Evolutionary conservation across 2,329 filamentous ascomycete genomes (phyloP), one percentile per base, ranked within the genome.

Genomic region (Phialocephala sp.): DNA sequence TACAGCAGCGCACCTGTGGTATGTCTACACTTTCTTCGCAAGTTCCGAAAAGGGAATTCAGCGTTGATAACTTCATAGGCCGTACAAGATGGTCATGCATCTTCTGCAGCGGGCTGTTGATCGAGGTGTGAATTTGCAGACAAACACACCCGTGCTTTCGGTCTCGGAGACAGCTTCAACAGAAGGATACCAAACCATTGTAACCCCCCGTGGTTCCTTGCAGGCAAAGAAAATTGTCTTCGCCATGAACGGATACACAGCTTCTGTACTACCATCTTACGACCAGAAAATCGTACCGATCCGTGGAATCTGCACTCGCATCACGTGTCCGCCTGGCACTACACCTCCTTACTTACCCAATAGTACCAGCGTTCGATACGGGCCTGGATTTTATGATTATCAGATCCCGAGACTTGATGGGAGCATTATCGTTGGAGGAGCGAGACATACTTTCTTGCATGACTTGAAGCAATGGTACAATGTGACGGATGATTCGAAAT

Each of bases 181-280:
- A 20, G 72, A 75, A 11, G 72, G 73, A n/a, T 70, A 69, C 58
- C 86, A 84, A 78, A 79, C 74, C 1, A 75, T 87, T 1, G 73
- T 79, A 12, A 90, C 87, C 1, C 73, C 79, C 0, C 82, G 88
- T 24, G 89, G 88, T 11, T 72, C 66, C 0, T 82, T 89, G 58
- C 74, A 71, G 6, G 80, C 89, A 1, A 79, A 78, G 27, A 83
- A 81, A 39, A 79, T 91, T 18, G 78, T 91, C 24, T 81, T 89
- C 41, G 88, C 89, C 14, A 90, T 86, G 1, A 92, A 92, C 69
- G 89, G 80, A 14, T 91, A 91, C 73, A 90, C 88, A 0, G 52
- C 65, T 11, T 59, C 58, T 12, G 8, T 66, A 20, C 60, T 60
- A 2, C 56, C 65, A 9, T 50, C 60, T 20, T 67, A 67, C n/a